These are phyloP conservation scores for Xerocomellus amylosporus DNA, from an alignment of 768 basidiomycete genomes.

Conservation along the genomic window DNA sequence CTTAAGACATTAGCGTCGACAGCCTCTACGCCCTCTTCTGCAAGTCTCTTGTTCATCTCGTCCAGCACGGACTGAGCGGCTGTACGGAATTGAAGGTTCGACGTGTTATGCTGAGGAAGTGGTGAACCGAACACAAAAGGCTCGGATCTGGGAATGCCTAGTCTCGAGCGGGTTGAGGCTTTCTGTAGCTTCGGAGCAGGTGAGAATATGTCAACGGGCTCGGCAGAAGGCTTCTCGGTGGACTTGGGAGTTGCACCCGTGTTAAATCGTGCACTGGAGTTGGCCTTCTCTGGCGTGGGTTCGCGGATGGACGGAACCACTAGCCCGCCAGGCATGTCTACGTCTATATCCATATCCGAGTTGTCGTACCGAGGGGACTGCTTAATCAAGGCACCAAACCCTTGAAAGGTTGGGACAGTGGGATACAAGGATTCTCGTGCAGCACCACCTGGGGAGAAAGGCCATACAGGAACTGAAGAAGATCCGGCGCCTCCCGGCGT, in stretches of 20 bases:
- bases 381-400: slow-evolving; percentile 25
- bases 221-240: slow-evolving; percentile 32
- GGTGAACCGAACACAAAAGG: slow-evolving; percentile 82
- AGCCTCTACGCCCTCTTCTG: slow-evolving; percentile 51
- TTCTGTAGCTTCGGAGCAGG: slow-evolving; percentile 30
- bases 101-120: slow-evolving; percentile 56
- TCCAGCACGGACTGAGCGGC: slow-evolving; percentile 71
- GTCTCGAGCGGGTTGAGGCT: slow-evolving; percentile 21
- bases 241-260: slow-evolving; percentile 27
- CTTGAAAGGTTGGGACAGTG: slow-evolving; percentile 34
- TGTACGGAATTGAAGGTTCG: slow-evolving; percentile 62
- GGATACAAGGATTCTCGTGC: slow-evolving; percentile 39
- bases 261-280: slow-evolving; percentile 9
- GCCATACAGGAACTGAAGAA: slow-evolving; percentile 36
- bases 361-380: slow-evolving; percentile 15
- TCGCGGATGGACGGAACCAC: slow-evolving; percentile 14
- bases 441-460: slow-evolving; percentile 35
- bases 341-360: slow-evolving; percentile 35
- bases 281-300: slow-evolving; percentile 22
- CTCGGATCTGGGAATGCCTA: slow-evolving; percentile 26
- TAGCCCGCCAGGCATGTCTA: slow-evolving; percentile 38
- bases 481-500: slow-evolving; percentile 41
- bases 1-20: slow-evolving; percentile 47
- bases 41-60: slow-evolving; percentile 78
- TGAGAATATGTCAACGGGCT: slow-evolving; percentile 41